Evolutionary conservation across 768 basidiomycete species (phyloP), one percentile per base, ranked within the genome.

Genomic region (Astraeus odoratus): DNA sequence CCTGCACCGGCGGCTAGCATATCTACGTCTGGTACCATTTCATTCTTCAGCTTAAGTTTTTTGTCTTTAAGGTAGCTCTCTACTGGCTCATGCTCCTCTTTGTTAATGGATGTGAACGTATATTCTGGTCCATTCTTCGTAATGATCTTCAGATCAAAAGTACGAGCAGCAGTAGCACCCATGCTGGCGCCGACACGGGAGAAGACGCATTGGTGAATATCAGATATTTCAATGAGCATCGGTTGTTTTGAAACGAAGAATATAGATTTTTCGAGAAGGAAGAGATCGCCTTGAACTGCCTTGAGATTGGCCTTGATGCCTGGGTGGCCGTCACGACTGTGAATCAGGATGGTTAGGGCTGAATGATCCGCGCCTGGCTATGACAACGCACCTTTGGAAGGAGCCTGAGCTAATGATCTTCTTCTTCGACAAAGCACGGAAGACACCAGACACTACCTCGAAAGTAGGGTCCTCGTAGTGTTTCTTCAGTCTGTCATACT

Each of bases 261-360:
- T 39, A 99, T 76, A 64, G 86, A 90, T 77, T 97, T 97, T 58
- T 98, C 96, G 51, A 99, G 83, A 74, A 98, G 79, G 77, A 96
- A 98, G 25, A 99, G 80, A 62, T 97, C 93, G 49, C 96, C 96
- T 65, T 95, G 92, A 3, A 87, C 77, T 35, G 96, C 96, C 67
- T 98, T 98, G 54, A 98, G 75, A 64, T 97, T 96, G 55, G 91
- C 92, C 69, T 98, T 98, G 69, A 99, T 84, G n/a, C 91, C 90
- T 13, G 88, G 85, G 52, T 92, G 85, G 3, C 92, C 90, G 54
- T 86, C 83, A 24, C 86, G 89, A 54, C 92, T 95, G 51, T 8
- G 40, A 49, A 26, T 16, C 22, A 22, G 25, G 30, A 18, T 12
- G 27, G 20, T 52, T 19, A 45, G 47, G 15, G 3, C 24, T 37